These are phyloP conservation scores for Pseudogymnoascus destructans DNA, from an alignment of 2,329 filamentous ascomycete species.

Conservation along the genomic window DNA sequence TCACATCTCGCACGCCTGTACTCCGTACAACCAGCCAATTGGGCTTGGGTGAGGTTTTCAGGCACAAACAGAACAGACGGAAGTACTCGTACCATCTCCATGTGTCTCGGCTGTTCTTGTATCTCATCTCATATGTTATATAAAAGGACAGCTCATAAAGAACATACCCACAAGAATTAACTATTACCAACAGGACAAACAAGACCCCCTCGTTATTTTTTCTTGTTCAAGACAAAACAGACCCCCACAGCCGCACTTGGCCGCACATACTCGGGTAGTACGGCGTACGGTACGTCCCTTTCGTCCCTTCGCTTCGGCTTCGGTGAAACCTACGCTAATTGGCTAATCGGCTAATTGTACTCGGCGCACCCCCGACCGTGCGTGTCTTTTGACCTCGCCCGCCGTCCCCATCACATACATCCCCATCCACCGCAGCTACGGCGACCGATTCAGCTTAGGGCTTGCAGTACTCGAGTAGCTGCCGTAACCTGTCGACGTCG, in stretches of 20 bases:
- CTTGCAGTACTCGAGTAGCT: constrained; percentile 1
- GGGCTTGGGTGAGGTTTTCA: not conserved
- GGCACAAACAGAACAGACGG: not conserved
- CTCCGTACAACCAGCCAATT: not conserved
- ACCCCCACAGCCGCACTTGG: not conserved
- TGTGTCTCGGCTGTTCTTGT: not conserved
- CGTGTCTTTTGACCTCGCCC: not conserved
- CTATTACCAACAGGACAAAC: not conserved
- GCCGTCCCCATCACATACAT: not conserved
- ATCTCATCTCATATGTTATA: not conserved
- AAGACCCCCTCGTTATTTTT: not conserved
- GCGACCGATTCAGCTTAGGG: constrained; percentile 1
- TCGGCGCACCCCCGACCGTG: not conserved
- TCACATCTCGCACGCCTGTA: not conserved
- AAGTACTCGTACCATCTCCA: not conserved
- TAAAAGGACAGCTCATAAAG: not conserved
- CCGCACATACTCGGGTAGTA: no score
- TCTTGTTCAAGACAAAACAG: not conserved
- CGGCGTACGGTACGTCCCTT: no score
- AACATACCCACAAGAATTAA: not conserved
- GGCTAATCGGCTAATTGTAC: not conserved
- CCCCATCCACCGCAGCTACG: not conserved
- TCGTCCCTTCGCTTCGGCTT: not conserved
- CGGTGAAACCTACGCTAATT: not conserved
- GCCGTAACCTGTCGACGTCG: not conserved